Conservation (phyloP, 2,329 filamentous ascomycete species). For the Zasmidium angulare region DNA sequence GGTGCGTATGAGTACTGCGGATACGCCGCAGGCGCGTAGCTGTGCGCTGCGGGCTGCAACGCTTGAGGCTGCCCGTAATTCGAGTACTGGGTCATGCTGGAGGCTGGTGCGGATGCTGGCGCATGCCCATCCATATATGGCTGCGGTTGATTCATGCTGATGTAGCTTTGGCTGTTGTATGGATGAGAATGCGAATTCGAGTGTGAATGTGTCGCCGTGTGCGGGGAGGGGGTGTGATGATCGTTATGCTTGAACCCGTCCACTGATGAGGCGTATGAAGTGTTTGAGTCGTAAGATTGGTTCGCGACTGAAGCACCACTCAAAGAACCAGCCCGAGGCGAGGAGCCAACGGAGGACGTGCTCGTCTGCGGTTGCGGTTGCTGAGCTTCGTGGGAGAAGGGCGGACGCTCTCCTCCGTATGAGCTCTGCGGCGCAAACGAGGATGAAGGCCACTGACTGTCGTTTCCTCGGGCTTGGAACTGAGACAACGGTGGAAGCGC, state of each 20-base stretch:
- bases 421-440: constrained; percentile 63
- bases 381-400: constrained; percentile 35
- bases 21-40: constrained; percentile 64
- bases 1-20: constrained; percentile 72
- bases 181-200: constrained; percentile 15
- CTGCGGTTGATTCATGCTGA: constrained; percentile 76
- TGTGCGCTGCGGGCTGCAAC: constrained; percentile 34
- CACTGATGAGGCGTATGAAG: constrained; percentile 57
- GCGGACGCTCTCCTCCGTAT: constrained; percentile 74
- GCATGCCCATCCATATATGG: constrained; percentile 70
- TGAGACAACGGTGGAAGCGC: constrained; percentile 86
- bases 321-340: constrained; percentile 74
- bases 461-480: constrained; percentile 76
- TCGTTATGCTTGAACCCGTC: constrained; percentile 39
- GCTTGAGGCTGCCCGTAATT: constrained; percentile 66
- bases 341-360: constrained; percentile 70
- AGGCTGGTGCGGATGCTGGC: constrained; percentile 74
- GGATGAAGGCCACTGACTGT: constrained; percentile 68
- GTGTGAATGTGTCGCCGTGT: constrained; percentile 51
- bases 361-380: constrained; percentile 55
- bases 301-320: constrained; percentile 56
- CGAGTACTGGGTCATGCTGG: constrained; percentile 72
- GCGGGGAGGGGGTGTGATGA: constrained; percentile 74
- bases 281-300: constrained; percentile 50
- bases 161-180: constrained; percentile 33